These are phyloP conservation scores for Toxicodendron radicans DNA, from an alignment of 345 rosid genomes.

Conservation along the genomic window DNA sequence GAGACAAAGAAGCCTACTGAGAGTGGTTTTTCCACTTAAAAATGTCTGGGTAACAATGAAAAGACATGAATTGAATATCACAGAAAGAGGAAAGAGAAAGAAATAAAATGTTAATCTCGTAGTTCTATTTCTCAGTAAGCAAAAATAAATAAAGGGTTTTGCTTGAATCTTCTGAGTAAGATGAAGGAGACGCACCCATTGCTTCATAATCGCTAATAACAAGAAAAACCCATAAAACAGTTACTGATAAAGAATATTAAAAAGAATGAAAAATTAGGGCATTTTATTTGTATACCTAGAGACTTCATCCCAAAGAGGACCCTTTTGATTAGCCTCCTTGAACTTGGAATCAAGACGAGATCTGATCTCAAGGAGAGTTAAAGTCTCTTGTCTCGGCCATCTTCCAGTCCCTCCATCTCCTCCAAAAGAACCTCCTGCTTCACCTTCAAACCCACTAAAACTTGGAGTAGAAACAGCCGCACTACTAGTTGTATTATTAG, in stretches of 20 bases:
- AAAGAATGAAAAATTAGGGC: slow-evolving; percentile 33
- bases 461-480: slow-evolving; percentile 24
- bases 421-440: slow-evolving; percentile 38
- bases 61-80: neutral
- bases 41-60: neutral
- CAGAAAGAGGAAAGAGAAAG: neutral
- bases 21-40: neutral
- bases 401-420: slow-evolving; percentile 67
- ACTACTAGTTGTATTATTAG: neutral
- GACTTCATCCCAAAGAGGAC: slow-evolving; percentile 96
- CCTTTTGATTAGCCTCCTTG: slow-evolving; percentile 94
- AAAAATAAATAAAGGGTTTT: neutral
- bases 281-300: slow-evolving; percentile 62
- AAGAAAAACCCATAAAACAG: neutral
- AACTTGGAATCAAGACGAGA: slow-evolving; percentile 92
- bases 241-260: neutral
- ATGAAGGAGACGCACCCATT: neutral
- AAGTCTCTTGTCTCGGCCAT: slow-evolving; percentile 98
- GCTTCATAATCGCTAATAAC: neutral
- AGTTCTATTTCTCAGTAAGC: neutral
- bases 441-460: slow-evolving; percentile 36
- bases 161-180: neutral
- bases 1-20: slow-evolving; percentile 3
- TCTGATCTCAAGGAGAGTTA: slow-evolving; percentile 95
- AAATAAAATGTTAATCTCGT: neutral